Evolutionary conservation across 768 basidiomycete species (phyloP).

Genomic region (Auricularia sp.): DNA sequence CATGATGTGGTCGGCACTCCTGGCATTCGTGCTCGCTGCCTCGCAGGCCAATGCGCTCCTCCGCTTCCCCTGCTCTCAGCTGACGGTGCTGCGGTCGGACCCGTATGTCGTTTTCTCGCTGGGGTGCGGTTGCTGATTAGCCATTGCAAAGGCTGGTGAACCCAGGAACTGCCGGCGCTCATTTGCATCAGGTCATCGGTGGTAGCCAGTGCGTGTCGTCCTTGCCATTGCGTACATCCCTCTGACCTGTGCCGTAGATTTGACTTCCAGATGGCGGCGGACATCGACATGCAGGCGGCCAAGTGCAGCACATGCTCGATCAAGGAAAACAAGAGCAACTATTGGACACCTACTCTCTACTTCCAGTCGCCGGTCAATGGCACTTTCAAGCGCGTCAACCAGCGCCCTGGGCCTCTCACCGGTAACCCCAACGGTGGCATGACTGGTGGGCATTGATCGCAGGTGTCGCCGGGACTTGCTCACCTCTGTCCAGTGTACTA

Average conservation of each 20-base stretch:
- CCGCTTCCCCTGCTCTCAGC: slow-evolving; percentile 10
- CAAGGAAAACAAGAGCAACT: slow-evolving; percentile 10
- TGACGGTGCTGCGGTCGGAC: slow-evolving; percentile 9
- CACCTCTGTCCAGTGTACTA: slow-evolving; percentile 5
- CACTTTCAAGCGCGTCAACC: slow-evolving; percentile 9
- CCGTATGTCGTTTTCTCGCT: slow-evolving; percentile 3
- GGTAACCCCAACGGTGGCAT: slow-evolving; percentile 10
- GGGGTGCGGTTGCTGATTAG: background rate
- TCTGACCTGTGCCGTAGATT: slow-evolving; percentile 1
- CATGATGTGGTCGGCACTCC: slow-evolving; percentile 8
- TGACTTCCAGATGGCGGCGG: slow-evolving; percentile 8
- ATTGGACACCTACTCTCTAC: slow-evolving; percentile 11
- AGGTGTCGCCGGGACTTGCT: too few species aligned
- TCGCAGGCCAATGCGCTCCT: slow-evolving; percentile 9
- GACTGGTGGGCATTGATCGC: background rate
- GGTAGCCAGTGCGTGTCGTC: slow-evolving; percentile 3
- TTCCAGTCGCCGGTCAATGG: slow-evolving; percentile 10
- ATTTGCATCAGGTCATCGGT: slow-evolving; percentile 10
- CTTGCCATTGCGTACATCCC: background rate
- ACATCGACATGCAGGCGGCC: slow-evolving; percentile 6
- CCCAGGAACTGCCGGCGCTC: slow-evolving; percentile 6
- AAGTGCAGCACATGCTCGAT: slow-evolving; percentile 7
- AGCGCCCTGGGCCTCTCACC: slow-evolving; percentile 7
- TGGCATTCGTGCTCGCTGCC: slow-evolving; percentile 5
- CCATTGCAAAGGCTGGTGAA: slow-evolving; percentile 5